Conservation (phyloP, 78 protist species). For the Speleostelium caveatum region DNA sequence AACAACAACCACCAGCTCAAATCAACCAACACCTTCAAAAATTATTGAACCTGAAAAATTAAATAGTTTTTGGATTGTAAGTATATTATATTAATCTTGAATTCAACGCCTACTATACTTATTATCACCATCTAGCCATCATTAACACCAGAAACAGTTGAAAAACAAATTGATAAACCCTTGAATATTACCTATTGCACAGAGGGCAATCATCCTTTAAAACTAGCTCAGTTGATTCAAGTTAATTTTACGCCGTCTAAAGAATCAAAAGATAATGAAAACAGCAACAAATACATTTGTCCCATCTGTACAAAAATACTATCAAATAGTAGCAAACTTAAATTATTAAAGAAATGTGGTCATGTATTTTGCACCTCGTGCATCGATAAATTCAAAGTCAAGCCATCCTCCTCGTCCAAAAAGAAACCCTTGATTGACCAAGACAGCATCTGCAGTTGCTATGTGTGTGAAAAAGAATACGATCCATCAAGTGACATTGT, state of each 20-base stretch:
- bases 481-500: not conserved
- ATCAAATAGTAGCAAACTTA: slow-evolving; percentile 2
- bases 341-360: slow-evolving; percentile 61
- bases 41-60: too few relatives aligned
- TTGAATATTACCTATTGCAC: too few relatives aligned
- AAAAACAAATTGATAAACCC: too few relatives aligned
- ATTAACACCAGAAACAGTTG: too few relatives aligned
- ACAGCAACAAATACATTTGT: slow-evolving; percentile 14
- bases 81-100: too few relatives aligned
- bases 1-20: not conserved
- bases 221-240: slow-evolving; percentile 20
- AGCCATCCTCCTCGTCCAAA: not conserved
- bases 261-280: not conserved
- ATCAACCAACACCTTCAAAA: too few relatives aligned
- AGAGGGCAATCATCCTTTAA: slow-evolving; percentile 28
- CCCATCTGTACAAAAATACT: slow-evolving; percentile 53
- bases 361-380: slow-evolving; percentile 56
- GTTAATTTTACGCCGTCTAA: slow-evolving; percentile 14
- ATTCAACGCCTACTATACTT: too few relatives aligned
- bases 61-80: too few relatives aligned
- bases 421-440: too few relatives aligned
- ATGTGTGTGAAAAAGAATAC: slow-evolving; percentile 28
- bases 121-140: too few relatives aligned
- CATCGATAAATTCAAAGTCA: not conserved
- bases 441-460: too few relatives aligned